These are phyloP conservation scores for Pythium vanterpoolii DNA, from an alignment of 352 stramenopile species.

Conservation along the genomic window DNA sequence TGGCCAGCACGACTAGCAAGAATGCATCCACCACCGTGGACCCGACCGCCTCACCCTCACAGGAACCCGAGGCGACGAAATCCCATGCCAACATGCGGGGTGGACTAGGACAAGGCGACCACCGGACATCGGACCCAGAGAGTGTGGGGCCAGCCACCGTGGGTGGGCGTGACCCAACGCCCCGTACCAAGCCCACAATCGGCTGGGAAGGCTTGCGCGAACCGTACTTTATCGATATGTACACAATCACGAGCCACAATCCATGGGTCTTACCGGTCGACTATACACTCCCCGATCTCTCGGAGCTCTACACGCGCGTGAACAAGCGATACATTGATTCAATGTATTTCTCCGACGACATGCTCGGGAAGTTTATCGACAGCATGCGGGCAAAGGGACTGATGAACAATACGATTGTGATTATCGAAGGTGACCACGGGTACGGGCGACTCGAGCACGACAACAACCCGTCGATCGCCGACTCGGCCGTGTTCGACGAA, in stretches of 20 bases:
- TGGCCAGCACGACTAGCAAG: not conserved
- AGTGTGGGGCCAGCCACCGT: not conserved
- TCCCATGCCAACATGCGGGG: not conserved
- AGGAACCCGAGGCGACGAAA: not conserved
- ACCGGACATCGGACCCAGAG: not conserved
- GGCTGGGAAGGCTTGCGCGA: constrained; percentile 59
- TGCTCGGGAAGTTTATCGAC: constrained; percentile 57
- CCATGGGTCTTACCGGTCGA: constrained; percentile 49
- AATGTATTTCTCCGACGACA: constrained; percentile 69
- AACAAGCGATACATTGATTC: constrained; percentile 71
- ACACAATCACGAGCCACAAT: constrained; percentile 73
- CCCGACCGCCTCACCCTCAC: not conserved
- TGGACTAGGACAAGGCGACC: not conserved
- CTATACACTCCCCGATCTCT: constrained; percentile 46
- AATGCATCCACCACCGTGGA: not conserved
- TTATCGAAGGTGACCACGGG: constrained; percentile 66
- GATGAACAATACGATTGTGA: constrained; percentile 73
- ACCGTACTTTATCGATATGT: constrained; percentile 80
- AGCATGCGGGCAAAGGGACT: constrained; percentile 44
- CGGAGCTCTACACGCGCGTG: constrained; percentile 52
- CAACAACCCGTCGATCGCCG: constrained; percentile 60
- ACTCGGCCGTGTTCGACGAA: constrained; percentile 67
- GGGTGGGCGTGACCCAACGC: not conserved
- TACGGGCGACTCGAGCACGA: constrained; percentile 66
- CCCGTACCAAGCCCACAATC: not conserved